Evolutionary conservation across 805 yeast species (phyloP), one percentile per base, ranked within the genome.

Genomic region (Nakazawaea populi): DNA sequence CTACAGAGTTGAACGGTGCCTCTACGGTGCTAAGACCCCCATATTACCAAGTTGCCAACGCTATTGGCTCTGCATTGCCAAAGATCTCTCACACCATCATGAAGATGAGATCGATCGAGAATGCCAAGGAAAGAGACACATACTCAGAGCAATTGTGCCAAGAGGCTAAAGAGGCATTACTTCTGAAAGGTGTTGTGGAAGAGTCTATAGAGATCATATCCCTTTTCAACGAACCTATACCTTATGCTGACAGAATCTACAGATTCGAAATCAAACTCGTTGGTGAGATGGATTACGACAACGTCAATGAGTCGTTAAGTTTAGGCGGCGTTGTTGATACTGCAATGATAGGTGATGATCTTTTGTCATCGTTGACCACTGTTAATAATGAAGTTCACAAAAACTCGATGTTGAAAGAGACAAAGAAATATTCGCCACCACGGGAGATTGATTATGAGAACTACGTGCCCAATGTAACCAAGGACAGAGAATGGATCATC

Each of bases 61-160:
- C 80, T 3, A 73, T 76, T 48, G 79, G 79, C 43, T 77, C 79
- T 30, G 78, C 78, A 4, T 58, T 74, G 60, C 76, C 75, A 27
- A 74, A 74, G 53, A 61, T 75, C 4, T 69, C 77, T 29, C 59
- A 68, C 7, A 60, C 60, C n/a, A 53, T 62, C 6, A 57, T 56
- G n/a, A 46, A 42, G 8, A 58, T 67, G 24, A 36, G 43, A 38
- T 5, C 42, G 12, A 46, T 51, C 9, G 59, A 54, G 32, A 51
- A 52, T n/a, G 50, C 54, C 29, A 42, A 51, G 9, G 52, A 54
- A 6, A 48, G 58, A 9, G 51, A 42, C 35, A 60, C 57, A 3
- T 51, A 58, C 5, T 28, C 59, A 3, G 62, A 61, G n/a, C 48
- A 40, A 10, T 46, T 67, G 42, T 53, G 57, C n/a, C 38, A 44